Conservation (phyloP, 345 rosid species). For the Erucastrum elatum region DNA sequence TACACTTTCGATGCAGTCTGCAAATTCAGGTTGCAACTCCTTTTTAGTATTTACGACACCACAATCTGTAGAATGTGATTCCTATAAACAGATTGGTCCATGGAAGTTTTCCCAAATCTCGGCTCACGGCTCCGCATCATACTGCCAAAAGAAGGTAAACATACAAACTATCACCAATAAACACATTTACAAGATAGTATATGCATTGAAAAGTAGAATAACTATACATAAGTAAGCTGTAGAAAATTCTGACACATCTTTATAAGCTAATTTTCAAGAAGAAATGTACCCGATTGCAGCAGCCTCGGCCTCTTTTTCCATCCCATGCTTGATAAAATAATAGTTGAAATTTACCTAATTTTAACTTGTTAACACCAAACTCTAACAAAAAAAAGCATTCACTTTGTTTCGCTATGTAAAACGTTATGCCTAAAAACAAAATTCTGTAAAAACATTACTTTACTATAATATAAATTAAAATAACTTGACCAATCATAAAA, state of each 20-base stretch:
- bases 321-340: conserved; percentile 42
- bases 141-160: conserved; percentile 35
- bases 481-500: no score
- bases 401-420: no score
- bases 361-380: no score
- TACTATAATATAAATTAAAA: no score
- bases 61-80: not conserved
- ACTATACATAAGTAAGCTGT: not conserved
- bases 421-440: no score
- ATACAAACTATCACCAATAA: conserved; percentile 3
- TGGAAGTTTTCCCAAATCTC: not conserved
- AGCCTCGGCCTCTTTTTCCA: conserved; percentile 49
- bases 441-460: no score
- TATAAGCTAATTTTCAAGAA: conserved; percentile 2
- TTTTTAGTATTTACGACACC: not conserved
- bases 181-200: not conserved
- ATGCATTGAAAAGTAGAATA: not conserved
- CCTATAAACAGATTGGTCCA: not conserved
- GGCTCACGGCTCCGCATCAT: not conserved
- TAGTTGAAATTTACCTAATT: no score
- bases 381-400: no score
- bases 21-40: conserved; percentile 33
- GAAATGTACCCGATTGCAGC: conserved; percentile 33
- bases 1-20: conserved; percentile 24
- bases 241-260: not conserved